Conservation (phyloP, 1,284 basidiomycete genomes). For the Puccinia horiana region DNA sequence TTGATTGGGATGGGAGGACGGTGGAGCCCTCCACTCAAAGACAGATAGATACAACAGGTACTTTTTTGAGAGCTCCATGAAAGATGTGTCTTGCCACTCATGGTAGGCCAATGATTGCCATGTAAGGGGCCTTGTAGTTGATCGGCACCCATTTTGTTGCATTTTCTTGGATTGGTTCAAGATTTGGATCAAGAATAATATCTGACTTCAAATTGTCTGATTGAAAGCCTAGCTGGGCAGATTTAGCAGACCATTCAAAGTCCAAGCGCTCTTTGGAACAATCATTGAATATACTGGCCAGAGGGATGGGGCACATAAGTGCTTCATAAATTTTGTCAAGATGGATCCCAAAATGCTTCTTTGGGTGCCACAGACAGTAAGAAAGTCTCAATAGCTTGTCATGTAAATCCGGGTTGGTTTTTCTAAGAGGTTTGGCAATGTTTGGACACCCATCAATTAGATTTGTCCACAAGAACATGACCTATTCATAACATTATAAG, state of each 20-base stretch:
- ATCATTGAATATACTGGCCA: neutral
- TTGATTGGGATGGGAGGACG: neutral
- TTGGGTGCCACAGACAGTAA: neutral
- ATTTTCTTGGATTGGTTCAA: neutral
- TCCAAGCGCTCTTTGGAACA: neutral
- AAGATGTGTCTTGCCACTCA: slow-evolving; percentile 1
- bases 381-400: neutral
- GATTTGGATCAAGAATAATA: neutral
- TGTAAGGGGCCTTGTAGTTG: neutral
- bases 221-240: neutral
- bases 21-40: neutral
- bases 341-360: neutral
- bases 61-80: neutral
- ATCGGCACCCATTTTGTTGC: neutral
- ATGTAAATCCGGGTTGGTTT: neutral
- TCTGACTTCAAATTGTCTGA: neutral
- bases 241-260: neutral
- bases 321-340: neutral
- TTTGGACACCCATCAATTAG: neutral
- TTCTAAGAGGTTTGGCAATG: neutral
- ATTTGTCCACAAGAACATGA: neutral
- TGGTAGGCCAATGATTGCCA: slow-evolving; percentile 12
- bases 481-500: neutral
- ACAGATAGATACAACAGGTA: neutral
- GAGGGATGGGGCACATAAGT: neutral